Base-by-base conservation (phyloP, 75 land plant species). In the Sequoia sempervirens region DNA sequence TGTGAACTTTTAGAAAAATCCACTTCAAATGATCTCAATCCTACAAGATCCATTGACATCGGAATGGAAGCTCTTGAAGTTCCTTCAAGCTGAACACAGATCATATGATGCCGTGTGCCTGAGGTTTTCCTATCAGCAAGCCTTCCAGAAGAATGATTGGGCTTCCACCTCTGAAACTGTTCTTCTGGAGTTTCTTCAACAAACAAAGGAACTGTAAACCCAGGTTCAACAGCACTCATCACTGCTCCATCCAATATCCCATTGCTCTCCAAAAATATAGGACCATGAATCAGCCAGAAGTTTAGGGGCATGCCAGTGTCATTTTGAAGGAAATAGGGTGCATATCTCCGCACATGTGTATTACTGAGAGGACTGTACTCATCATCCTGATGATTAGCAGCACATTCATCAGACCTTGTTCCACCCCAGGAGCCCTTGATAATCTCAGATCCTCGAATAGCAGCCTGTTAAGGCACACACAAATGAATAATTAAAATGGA, bases 41-140 rank as follows among this genome's bases (percentile, higher is more conserved):
- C 99, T 2, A 96, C 99, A 84, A 94, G 91, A 87, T 98, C 99
- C 90, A 98, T 96, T 61, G 99, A 96, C 89, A 98, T 87, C 1
- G 95, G 95, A 54, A 43, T 69, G 58, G 99, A 98, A 5, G 97
- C 89, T 41, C 79, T 84, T 69, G 92, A 86, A 75, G 99, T 95
- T 38, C 99, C 99, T 83, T 98, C 97, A 84, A 98, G 87, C 83
- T 94, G 99, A 69, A 98, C 87, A 40, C 92, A 82, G 30, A 98
- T 91, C 84, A 91, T 91, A 82, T 94, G 93, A 86, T 98, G 99
- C 45, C 82, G 81, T 40, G 85, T 86, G 30, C 86, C 85, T 72
- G 74, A 75, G 58, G 83, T 89, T 82, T 87, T 90, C 52, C 91
- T 90, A 83, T 80, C 85, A 52, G 90, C 88, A 38, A 82, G 83